Percentiles rank a stretch among this genome's conserved stretches.
Conservation (phyloP, 2,329 filamentous ascomycete genomes). For the Xylaria polymorpha region DNA sequence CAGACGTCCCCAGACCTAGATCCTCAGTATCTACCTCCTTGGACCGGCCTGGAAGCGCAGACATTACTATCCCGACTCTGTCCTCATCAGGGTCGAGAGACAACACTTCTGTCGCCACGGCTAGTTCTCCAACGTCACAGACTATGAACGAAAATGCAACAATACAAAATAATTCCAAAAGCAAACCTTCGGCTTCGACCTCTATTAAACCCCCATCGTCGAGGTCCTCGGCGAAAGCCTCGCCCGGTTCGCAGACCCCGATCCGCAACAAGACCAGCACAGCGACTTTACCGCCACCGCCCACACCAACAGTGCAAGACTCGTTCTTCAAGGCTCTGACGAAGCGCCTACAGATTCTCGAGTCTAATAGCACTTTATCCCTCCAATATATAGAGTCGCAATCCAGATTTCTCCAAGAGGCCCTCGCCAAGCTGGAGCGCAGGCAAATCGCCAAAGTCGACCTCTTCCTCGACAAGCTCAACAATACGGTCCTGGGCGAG, state of each 20-base stretch:
- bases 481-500: slow-evolving; percentile 85
- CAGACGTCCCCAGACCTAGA: slow-evolving; percentile 29
- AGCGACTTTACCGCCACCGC: slow-evolving; percentile 57
- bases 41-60: slow-evolving; percentile 31
- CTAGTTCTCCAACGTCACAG: slow-evolving; percentile 39
- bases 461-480: slow-evolving; percentile 84
- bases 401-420: slow-evolving; percentile 87
- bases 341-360: slow-evolving; percentile 89
- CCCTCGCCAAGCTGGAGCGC: slow-evolving; percentile 86
- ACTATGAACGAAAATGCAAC: slow-evolving; percentile 37
- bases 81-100: slow-evolving; percentile 35
- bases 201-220: slow-evolving; percentile 49
- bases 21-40: slow-evolving; percentile 30
- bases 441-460: slow-evolving; percentile 87
- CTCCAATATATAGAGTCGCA: slow-evolving; percentile 98
- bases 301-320: slow-evolving; percentile 89
- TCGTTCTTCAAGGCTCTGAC: slow-evolving; percentile 98
- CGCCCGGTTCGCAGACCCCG: slow-evolving; percentile 44
- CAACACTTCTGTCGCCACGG: slow-evolving; percentile 28
- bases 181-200: slow-evolving; percentile 44
- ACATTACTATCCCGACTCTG: slow-evolving; percentile 26
- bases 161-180: slow-evolving; percentile 39
- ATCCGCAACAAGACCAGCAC: slow-evolving; percentile 55
- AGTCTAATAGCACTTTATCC: slow-evolving; percentile 91
- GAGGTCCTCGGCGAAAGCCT: slow-evolving; percentile 33